Conservation (phyloP, 257 asterid genomes). For the Petunia axillaris region DNA sequence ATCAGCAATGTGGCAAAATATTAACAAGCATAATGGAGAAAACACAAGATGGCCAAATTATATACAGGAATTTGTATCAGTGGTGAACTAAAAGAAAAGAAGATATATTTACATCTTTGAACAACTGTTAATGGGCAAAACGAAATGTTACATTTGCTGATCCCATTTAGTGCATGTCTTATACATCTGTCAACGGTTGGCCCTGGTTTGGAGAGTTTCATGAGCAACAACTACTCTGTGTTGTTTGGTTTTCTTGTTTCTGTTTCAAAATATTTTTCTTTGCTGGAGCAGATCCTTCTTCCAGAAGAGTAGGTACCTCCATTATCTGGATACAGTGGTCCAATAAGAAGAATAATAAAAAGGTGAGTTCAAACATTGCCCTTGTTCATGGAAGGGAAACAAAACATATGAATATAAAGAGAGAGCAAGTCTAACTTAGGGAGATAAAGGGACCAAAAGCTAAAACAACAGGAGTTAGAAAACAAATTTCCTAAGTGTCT, state of each 20-base stretch:
- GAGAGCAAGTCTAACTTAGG: too few relatives aligned
- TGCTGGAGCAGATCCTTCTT: conserved; percentile 68
- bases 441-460: too few relatives aligned
- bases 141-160: neutral
- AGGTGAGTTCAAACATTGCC: neutral
- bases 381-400: too few relatives aligned
- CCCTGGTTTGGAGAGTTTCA: conserved; percentile 35
- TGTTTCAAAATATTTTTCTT: conserved; percentile 81
- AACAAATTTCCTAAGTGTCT: too few relatives aligned
- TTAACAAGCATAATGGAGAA: neutral
- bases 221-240: conserved; percentile 68
- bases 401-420: too few relatives aligned
- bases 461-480: too few relatives aligned
- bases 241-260: conserved; percentile 61
- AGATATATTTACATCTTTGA: conserved; percentile 9
- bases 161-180: neutral
- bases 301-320: conserved; percentile 87
- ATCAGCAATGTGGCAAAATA: neutral
- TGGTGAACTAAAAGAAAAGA: neutral
- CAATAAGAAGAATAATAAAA: neutral
- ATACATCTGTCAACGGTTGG: neutral
- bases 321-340: conserved; percentile 55
- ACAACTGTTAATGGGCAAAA: neutral
- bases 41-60: neutral
- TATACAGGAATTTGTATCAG: neutral